Evolutionary conservation across 1,284 basidiomycete species (phyloP).

Genomic region (Ceratobasidium sp.): DNA sequence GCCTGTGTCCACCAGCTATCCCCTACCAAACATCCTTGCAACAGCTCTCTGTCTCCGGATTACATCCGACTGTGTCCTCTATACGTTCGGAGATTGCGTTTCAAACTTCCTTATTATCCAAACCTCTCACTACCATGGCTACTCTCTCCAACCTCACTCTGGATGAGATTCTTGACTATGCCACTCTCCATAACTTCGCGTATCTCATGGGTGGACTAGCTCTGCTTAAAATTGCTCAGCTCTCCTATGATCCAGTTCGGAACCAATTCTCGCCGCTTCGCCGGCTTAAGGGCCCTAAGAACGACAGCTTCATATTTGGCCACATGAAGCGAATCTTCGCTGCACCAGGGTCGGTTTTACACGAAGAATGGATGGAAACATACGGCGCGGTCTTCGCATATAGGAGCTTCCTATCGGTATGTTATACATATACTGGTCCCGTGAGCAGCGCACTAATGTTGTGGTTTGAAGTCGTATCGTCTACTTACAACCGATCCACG

Average conservation of each 20-base stretch:
- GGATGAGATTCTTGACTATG: constrained; percentile 12
- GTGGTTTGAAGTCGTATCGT: constrained; percentile 1
- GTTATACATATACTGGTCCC: too few relatives aligned
- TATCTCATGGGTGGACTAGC: background rate
- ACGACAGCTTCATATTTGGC: constrained; percentile 24
- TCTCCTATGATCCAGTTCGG: background rate
- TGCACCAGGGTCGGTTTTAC: background rate
- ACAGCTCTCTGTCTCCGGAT: background rate
- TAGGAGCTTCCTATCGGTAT: constrained; percentile 28
- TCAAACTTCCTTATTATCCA: background rate
- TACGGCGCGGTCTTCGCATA: constrained; percentile 37
- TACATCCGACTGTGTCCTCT: background rate
- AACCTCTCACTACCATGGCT: background rate
- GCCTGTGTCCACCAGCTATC: background rate
- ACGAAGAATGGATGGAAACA: constrained; percentile 31
- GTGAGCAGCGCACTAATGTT: background rate
- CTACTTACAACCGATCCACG: constrained; percentile 22
- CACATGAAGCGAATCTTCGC: constrained; percentile 20
- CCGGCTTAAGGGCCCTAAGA: background rate
- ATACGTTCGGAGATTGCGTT: background rate
- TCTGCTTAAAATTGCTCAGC: background rate
- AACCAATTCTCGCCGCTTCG: constrained; percentile 17
- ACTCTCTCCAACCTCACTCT: background rate
- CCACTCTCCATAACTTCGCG: background rate
- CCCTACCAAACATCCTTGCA: background rate